These are phyloP conservation scores for Chrysoporthe austroafricana DNA, from an alignment of 2,329 filamentous ascomycete genomes.

Conservation along the genomic window DNA sequence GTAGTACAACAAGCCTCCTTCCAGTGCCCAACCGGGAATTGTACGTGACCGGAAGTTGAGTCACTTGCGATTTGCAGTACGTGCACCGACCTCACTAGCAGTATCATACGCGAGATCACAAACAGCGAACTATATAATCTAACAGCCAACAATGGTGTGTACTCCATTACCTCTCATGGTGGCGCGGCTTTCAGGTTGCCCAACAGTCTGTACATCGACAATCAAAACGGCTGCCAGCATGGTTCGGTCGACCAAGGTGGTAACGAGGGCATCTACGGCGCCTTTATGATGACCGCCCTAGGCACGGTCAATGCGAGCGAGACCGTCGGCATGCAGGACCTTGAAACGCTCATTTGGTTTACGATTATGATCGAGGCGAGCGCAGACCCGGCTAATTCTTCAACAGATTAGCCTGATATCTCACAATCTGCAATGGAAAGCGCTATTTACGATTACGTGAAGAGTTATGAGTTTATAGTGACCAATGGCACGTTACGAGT, in stretches of 20 bases:
- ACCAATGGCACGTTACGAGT: constrained; percentile 6
- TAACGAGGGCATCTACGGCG: constrained; percentile 8
- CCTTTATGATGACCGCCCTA: constrained; percentile 18
- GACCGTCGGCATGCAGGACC: constrained; percentile 18
- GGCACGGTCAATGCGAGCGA: constrained; percentile 18
- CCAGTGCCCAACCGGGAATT: constrained; percentile 18
- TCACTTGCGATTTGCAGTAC: constrained; percentile 20
- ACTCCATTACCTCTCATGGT: background rate
- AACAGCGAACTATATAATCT: constrained; percentile 9
- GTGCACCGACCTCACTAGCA: constrained; percentile 10
- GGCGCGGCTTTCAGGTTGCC: constrained; percentile 18
- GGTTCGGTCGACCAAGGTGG: background rate
- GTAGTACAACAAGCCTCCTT: constrained; percentile 9
- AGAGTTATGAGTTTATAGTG: constrained; percentile 15
- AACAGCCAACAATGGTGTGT: background rate
- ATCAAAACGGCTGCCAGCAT: constrained; percentile 16
- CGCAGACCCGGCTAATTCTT: constrained; percentile 1
- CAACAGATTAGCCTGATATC: constrained; percentile 16
- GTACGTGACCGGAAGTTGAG: constrained; percentile 16
- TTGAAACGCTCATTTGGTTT: constrained; percentile 16
- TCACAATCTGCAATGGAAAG: constrained; percentile 12
- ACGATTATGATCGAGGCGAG: constrained; percentile 15
- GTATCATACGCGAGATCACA: background rate
- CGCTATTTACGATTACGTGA: constrained; percentile 17
- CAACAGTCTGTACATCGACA: constrained; percentile 20